phyloP scores from a whole-genome alignment of 495 filamentous ascomycete genomes.

The Rhizodiscina lignyota region DNA sequence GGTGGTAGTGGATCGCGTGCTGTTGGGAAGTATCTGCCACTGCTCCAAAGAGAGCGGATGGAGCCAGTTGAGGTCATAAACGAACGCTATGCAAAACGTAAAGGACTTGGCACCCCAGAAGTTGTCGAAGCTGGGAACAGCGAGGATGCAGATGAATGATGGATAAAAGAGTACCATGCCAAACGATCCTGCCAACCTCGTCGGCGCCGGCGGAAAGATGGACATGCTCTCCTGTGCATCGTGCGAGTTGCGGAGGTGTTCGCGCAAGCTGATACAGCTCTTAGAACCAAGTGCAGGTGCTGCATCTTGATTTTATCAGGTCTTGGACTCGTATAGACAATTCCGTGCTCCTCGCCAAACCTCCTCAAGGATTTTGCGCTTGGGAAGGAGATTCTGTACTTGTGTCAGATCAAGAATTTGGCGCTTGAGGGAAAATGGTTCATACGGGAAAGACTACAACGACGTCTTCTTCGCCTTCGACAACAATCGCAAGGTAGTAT shows the following conservation, averaged over 20 bases:
- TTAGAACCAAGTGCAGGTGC: no score
- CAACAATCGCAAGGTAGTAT: conserved; percentile 79
- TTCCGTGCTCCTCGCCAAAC: conserved; percentile 69
- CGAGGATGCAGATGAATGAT: conserved; percentile 19
- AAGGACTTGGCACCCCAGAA: no score
- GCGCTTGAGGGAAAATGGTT: conserved; percentile 8
- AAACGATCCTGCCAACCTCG: no score
- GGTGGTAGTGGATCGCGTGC: conserved; percentile 44
- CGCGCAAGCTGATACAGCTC: no score
- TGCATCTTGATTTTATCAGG: no score
- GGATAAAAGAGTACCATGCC: no score
- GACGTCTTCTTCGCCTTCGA: conserved; percentile 75
- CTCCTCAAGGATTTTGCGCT: conserved; percentile 51
- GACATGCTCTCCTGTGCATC: no score
- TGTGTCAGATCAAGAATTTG: not conserved
- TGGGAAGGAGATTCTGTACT: conserved; percentile 45
- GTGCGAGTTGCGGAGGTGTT: no score
- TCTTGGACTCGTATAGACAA: conserved; percentile 57
- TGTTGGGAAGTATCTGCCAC: conserved; percentile 51
- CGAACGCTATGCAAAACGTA: conserved; percentile 55
- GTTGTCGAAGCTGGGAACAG: no score
- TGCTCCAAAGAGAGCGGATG: conserved; percentile 48
- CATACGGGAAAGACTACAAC: conserved; percentile 82
- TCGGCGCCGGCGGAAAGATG: no score
- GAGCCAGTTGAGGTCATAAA: conserved; percentile 57